phyloP scores from a whole-genome alignment of 1,139 yeast species.

The Petasospora fabianii region DNA sequence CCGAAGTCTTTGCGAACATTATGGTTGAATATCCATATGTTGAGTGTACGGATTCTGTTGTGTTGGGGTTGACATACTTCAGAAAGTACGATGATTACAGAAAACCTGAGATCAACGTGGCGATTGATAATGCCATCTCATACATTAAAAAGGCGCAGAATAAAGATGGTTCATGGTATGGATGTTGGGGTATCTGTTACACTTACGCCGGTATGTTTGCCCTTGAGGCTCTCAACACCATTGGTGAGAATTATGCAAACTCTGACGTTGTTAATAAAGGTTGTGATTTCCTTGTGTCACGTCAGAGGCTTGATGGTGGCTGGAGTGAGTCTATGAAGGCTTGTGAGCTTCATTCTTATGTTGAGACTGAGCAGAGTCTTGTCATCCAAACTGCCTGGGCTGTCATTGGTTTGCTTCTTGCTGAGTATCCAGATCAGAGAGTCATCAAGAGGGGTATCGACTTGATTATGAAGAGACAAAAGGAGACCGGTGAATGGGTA shows the following conservation, averaged over 20 bases:
- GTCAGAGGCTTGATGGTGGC: constrained; percentile 88
- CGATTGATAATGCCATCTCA: constrained; percentile 69
- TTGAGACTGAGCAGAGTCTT: constrained; percentile 58
- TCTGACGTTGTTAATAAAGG: constrained; percentile 64
- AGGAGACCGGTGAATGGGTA: constrained; percentile 77
- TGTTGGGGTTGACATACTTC: constrained; percentile 82
- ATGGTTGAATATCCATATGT: constrained; percentile 99
- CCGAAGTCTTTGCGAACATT: constrained; percentile 95
- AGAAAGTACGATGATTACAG: constrained; percentile 62
- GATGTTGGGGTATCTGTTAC: constrained; percentile 97
- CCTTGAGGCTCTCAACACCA: constrained; percentile 78
- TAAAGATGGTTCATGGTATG: constrained; percentile 94
- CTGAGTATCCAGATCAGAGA: constrained; percentile 68
- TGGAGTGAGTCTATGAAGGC: constrained; percentile 92
- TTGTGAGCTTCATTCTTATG: constrained; percentile 80
- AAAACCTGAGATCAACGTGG: constrained; percentile 54
- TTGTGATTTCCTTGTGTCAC: constrained; percentile 75
- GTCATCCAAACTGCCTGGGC: constrained; percentile 96
- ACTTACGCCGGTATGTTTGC: constrained; percentile 99
- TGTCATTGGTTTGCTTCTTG: constrained; percentile 72
- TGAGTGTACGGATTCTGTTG: constrained; percentile 95
- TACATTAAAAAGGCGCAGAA: constrained; percentile 69
- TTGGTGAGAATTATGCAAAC: constrained; percentile 60
- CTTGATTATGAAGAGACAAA: constrained; percentile 66
- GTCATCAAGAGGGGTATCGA: constrained; percentile 63